Percentiles rank a stretch among this genome's conserved stretches.
Evolutionary conservation across 2,329 filamentous ascomycete species (phyloP).

Genomic region (Monosporascus sp.): DNA sequence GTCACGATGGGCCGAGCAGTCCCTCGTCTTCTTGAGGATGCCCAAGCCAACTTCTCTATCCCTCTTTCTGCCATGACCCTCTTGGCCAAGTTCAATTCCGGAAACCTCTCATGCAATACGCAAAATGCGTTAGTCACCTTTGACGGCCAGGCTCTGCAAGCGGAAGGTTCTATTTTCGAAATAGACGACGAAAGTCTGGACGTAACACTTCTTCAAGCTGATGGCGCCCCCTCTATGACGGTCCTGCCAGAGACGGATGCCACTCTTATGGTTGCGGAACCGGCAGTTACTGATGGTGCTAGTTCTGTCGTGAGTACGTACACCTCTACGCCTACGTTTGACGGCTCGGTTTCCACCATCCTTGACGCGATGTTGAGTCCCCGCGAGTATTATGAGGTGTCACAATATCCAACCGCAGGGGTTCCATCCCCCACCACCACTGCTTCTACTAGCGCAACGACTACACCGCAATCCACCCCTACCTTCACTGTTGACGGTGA

Average conservation of each 20-base stretch:
- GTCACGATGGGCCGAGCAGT: constrained; percentile 79
- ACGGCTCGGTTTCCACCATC: constrained; percentile 21
- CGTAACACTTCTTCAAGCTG: constrained; percentile 12
- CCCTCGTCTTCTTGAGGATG: constrained; percentile 63
- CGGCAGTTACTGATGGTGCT: constrained; percentile 13
- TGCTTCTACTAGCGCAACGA: constrained; percentile 12
- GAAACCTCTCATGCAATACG: constrained; percentile 71
- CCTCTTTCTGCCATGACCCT: constrained; percentile 66
- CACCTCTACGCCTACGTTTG: constrained; percentile 11
- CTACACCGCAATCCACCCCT: constrained; percentile 23
- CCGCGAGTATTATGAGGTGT: constrained; percentile 8
- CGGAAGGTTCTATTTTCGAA: constrained; percentile 23
- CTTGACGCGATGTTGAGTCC: constrained; percentile 26
- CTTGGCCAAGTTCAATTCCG: constrained; percentile 68
- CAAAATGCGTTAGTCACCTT: constrained; percentile 90
- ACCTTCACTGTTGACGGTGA: constrained; percentile 49
- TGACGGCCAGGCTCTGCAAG: constrained; percentile 47
- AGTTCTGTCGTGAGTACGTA: constrained; percentile 19
- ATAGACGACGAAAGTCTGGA: constrained; percentile 18
- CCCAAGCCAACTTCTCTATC: constrained; percentile 66
- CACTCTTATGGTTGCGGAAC: constrained; percentile 26
- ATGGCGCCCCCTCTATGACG: constrained; percentile 11
- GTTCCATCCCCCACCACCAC: constrained; percentile 16
- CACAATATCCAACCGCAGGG: constrained; percentile 4
- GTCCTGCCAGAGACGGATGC: constrained; percentile 26